Base-by-base conservation (phyloP, 2,329 filamentous ascomycete species). In the Beauveria varroae region DNA sequence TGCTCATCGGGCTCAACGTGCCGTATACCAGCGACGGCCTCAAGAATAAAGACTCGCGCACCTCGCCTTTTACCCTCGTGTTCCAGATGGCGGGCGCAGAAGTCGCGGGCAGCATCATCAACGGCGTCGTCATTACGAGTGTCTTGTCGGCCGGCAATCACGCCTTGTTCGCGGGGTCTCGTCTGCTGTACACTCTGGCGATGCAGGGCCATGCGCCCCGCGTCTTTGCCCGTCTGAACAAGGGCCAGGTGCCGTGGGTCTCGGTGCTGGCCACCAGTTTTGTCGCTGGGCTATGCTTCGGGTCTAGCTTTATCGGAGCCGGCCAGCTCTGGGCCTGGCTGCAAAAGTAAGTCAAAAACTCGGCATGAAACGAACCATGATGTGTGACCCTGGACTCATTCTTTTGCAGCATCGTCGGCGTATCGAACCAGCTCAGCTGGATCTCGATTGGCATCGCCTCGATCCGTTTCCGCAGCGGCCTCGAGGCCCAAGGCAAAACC, bases 361-460 rank as follows among this genome's bases (percentile, higher is more conserved):
- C 5, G 43, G 10, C n/a, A 3, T 8, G 34, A 18, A 18, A 4
- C 7, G 47, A 49, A 20, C 1, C 10, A 12, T 22, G 1, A 9
- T 2, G 16, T 10, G n/a, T 20, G 5, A 12, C 30, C 12, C 12
- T 34, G 12, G 30, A 63, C 68, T 65, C 24, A 55, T 34, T 28
- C 24, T 50, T 18, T 62, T 51, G n/a, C 54, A 81, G 79, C 62
- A 80, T 88, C 51, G 84, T 88, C 60, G 85, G 85, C 12, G 86
- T 88, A 0, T 87, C 85, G 0, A 88, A 87, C 69, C 86, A 88
- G 71, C 73, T 88, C 5, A 83, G 83, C 55, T 88, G 86, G 85
- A 81, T 84, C 65, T 78, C 82, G 61, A 89, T 88, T 62, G 81
- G 84, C 7, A 76, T 88, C 59, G 81, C 86, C 0, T 87, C 84